Evolutionary conservation across 75 land plant species (phyloP), one percentile per base, ranked within the genome.

Genomic region (Sequoiadendron giganteum): DNA sequence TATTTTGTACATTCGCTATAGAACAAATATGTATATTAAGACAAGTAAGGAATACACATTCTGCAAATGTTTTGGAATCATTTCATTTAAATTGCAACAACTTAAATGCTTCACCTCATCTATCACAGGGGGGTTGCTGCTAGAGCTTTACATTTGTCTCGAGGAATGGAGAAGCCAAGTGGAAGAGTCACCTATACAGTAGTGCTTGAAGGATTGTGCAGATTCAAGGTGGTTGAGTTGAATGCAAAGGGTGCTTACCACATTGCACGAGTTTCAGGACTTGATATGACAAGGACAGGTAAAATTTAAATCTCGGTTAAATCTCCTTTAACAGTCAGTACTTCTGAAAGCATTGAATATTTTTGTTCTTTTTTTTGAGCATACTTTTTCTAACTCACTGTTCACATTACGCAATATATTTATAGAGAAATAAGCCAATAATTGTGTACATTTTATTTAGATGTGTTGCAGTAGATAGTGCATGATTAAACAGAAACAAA

Each of bases 171-270:
- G 90, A 97, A 97, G 89, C 96, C 97, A 65, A 97, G 96, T 92
- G 97, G 99, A 70, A 94, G 99, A 86, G 97, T 97, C 5, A 97
- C 99, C 43, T 97, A 97, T 85, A 96, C 92, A n/a, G 97, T 97
- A 82, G 96, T 97, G n/a, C 94, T 97, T 55, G 99, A 97, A 93
- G 99, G 99, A n/a, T 91, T 97, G 89, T 97, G 99, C 90, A 92
- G 99, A 85, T 97, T 97, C 87, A 94, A 90, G 90, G 94, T 97
- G 65, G 95, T 96, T 87, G 97, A 97, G 54, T 92, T 97, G 84
- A 97, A 93, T 89, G 85, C 96, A 76, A 92, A 94, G 84, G 97
- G 96, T 47, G 89, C 96, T 38, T 97, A 96, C 87, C 93, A 92
- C 83, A 92, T 93, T 90, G 99, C 99, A 10, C 89, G 94, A 6